phyloP scores from a whole-genome alignment of 352 stramenopile genomes.

The Globisporangium spinosum region DNA sequence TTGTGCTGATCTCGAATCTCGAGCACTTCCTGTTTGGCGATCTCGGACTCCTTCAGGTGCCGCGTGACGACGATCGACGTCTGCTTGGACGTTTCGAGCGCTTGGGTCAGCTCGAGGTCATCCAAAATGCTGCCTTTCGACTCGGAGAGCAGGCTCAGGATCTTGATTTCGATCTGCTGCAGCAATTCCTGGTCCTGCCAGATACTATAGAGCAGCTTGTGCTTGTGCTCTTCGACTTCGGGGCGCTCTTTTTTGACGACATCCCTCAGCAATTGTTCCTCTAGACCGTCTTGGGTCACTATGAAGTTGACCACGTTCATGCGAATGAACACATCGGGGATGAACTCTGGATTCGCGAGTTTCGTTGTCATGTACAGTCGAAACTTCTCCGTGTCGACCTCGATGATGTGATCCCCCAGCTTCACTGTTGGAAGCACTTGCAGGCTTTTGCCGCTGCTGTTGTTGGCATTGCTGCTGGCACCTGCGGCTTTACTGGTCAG shows the following conservation, averaged over 20 bases:
- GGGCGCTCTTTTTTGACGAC: constrained; percentile 84
- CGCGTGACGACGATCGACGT: constrained; percentile 56
- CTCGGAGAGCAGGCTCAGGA: constrained; percentile 83
- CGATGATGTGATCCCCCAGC: constrained; percentile 69
- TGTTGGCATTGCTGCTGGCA: neutral
- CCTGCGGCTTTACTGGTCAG: constrained; percentile 4
- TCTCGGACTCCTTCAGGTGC: constrained; percentile 51
- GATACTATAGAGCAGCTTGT: constrained; percentile 85
- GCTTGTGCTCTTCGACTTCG: constrained; percentile 86
- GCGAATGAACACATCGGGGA: constrained; percentile 90
- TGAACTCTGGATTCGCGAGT: constrained; percentile 88
- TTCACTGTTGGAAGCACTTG: constrained; percentile 34
- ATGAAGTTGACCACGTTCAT: constrained; percentile 94
- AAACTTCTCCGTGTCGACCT: constrained; percentile 71
- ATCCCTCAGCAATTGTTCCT: constrained; percentile 87
- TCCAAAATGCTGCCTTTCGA: constrained; percentile 90
- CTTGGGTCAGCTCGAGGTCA: constrained; percentile 79
- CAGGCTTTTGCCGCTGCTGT: neutral
- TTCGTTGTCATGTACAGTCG: constrained; percentile 91
- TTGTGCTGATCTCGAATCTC: constrained; percentile 65
- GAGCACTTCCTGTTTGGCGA: constrained; percentile 56
- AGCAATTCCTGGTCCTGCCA: constrained; percentile 86
- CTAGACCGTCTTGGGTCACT: constrained; percentile 87
- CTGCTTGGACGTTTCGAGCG: constrained; percentile 61
- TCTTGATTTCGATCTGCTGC: constrained; percentile 90